Evolutionary conservation across 2,329 filamentous ascomycete species (phyloP), one percentile per base, ranked within the genome.

Genomic region (Xylariaceae sp.): DNA sequence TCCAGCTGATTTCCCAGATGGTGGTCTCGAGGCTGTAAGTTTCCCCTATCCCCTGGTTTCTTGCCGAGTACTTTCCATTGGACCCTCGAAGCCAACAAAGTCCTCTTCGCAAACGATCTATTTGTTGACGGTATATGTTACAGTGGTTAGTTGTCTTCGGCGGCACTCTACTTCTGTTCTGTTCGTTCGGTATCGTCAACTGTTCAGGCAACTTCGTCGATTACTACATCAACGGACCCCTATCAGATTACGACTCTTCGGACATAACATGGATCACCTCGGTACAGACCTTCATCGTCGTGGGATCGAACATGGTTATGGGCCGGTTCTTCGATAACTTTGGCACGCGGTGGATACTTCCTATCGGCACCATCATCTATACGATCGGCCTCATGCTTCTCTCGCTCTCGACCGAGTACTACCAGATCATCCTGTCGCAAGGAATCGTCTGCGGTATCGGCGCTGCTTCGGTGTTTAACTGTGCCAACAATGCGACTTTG

Each of bases 371-470:
- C 1, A 68, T 84, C 45, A 67, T 82, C 51, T 80, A 83, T 66
- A 73, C 84, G 35, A 80, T 87, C 57, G 80, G 81, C 3, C 68
- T 87, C 8, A 86, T 87, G 82, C 83, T 86, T 80, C 78, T 80
- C 1, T 81, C 78, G 44, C 73, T 87, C 15, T 69, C 68, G 8
- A 68, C 67, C 47, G 44, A 74, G 62, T 77, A 74, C 69, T 77
- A 75, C 66, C 75, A 77, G 65, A 70, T 76, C 65, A 65, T 77
- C 60, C 72, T 77, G 3, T 68, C 74, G 13, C 75, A 77, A 66
- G 68, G 69, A 34, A 54, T 77, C 37, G 67, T 73, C 17, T 63
- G 64, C 39, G 66, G 70, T 15, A 56, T 76, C 13, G 75, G 74
- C 70, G 59, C 13, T n/a, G 58, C 61, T 9, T 35, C 52, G 42